Base-by-base conservation (phyloP, 2,329 filamentous ascomycete species). In the Graphilbum ipis-grandicollis region DNA sequence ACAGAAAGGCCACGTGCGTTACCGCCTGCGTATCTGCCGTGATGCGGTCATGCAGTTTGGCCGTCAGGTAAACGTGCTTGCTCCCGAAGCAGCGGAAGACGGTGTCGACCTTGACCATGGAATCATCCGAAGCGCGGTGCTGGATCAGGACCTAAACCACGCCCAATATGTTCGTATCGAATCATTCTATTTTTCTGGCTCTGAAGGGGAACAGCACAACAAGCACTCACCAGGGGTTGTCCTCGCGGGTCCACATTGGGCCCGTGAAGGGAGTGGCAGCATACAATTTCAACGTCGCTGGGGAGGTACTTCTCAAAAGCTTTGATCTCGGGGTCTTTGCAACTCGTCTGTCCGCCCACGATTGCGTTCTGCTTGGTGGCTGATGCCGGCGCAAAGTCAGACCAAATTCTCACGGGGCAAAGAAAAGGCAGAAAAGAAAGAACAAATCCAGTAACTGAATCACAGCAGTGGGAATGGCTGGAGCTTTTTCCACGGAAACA, bases 21-120 rank as follows among this genome's bases (percentile, higher is more conserved):
- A 98, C 90, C 22, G 90, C 90, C 58, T 98, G 90, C 1, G 90
- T 98, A 58, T 98, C 90, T 42, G 90, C 90, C 1, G 90, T 98
- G 57, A 98, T 98, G 43, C 84, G 81, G 57, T 98, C 90, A 55
- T 98, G 90, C 56, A 86, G 75, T 41, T 75, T 70, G 14, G 86
- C 86, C 0, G 81, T 79, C 41, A 98, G 77, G 53, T 88, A 75
- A 41, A 98, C 90, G 48, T 82, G 73, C 55, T 84, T 88, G 33
- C 84, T 93, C 21, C 72, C 64, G 36, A 98, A 76, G 53, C 85
- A 93, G 22, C 75, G 71, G 25, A 98, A 72, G 38, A 93, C 79
- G 4, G 67, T 57, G 53, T 93, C 76, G 35, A 96, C 84, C 47
- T 90, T 82, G 39, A 62, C 58, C 40, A 93, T 76, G 39, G 77